phyloP scores from a whole-genome alignment of 441 rosid species.

The Viola pubescens region DNA sequence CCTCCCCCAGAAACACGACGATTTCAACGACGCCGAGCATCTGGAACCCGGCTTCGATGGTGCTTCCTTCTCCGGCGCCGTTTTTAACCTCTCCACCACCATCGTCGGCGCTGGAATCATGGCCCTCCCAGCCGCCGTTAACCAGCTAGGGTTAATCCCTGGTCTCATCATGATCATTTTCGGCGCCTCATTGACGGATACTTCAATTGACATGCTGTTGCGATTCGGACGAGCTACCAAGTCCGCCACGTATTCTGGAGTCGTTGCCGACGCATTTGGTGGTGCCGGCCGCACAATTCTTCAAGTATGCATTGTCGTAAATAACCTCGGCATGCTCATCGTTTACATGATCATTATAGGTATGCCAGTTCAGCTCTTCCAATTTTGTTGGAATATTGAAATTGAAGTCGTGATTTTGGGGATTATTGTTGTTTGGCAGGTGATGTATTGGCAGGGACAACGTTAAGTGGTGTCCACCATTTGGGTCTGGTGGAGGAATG shows the following conservation, averaged over 20 bases:
- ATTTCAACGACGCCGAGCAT: conserved; percentile 10
- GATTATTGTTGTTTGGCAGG: conserved; percentile 24
- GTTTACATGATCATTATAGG: conserved; percentile 63
- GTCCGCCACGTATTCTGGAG: conserved; percentile 41
- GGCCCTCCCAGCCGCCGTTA: conserved; percentile 55
- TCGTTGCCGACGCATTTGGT: conserved; percentile 44
- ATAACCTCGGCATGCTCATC: conserved; percentile 56
- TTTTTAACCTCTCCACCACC: conserved; percentile 59
- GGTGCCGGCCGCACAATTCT: conserved; percentile 35
- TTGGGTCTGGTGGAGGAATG: conserved; percentile 48
- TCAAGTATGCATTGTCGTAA: conserved; percentile 49
- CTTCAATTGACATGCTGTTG: conserved; percentile 43
- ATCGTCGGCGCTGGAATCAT: conserved; percentile 61
- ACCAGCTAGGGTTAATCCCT: conserved; percentile 47
- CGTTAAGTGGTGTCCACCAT: conserved; percentile 38
- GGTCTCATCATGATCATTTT: conserved; percentile 39
- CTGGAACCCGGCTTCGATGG: conserved; percentile 31
- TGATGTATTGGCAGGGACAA: conserved; percentile 52
- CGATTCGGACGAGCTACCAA: conserved; percentile 45
- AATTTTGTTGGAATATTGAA: neutral
- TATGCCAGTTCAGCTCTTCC: neutral
- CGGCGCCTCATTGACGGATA: conserved; percentile 39
- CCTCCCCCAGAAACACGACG: conserved; percentile 29
- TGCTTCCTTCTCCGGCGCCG: conserved; percentile 49
- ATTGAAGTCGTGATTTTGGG: neutral